Base-by-base conservation (phyloP, 1,139 yeast species). In the Geotrichum phurueaensis region DNA sequence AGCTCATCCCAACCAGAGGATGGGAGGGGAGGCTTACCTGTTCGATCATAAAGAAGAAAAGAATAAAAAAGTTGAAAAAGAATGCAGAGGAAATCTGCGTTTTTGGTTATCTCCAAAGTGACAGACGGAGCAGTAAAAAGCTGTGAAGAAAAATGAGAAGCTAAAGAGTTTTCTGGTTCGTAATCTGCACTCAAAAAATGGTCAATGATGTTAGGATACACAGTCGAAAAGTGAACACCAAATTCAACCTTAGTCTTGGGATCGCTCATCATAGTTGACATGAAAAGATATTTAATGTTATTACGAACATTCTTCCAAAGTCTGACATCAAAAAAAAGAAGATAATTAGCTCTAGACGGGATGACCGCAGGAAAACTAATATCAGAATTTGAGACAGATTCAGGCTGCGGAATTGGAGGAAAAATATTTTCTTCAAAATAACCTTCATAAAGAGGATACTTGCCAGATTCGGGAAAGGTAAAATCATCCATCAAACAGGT, bases 71-170 rank as follows among this genome's bases (percentile, higher is more conserved):
- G 12, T 86, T 83, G 69, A 82, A 84, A 20, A 89, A 81, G 10
- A 87, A 79, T 1, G 92, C 85, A 62, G 87, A 75, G 57, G 89
- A 81, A 59, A 86, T 78, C 13, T n/a, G 22, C 57, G 5, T 23
- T 12, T 18, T 29, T 29, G 67, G 49, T 62, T 27, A 90, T 83
- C 55, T 84, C 76, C 0, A 92, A 81, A 1, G 97, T 88, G 64
- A 87, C 86, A 0, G 86, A 77, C 0, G 96, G 94, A 57, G 95
- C 86, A 1, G 96, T 90, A 70, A 90, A 90, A 9, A 92, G 76
- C 71, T 94, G 97, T 1, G 96, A 87, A 0, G 97, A 87, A 23
- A 94, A 70, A 9, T 85, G 80, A 39, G 86, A 79, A 83, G 91
- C 84, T 25, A 90, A 79, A 51, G 91, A 87, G 64, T 82, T 78